Percentiles rank a stretch among this genome's conserved stretches.
Conservation (phyloP, 805 yeast species). For the Clavispora santaluciae region DNA sequence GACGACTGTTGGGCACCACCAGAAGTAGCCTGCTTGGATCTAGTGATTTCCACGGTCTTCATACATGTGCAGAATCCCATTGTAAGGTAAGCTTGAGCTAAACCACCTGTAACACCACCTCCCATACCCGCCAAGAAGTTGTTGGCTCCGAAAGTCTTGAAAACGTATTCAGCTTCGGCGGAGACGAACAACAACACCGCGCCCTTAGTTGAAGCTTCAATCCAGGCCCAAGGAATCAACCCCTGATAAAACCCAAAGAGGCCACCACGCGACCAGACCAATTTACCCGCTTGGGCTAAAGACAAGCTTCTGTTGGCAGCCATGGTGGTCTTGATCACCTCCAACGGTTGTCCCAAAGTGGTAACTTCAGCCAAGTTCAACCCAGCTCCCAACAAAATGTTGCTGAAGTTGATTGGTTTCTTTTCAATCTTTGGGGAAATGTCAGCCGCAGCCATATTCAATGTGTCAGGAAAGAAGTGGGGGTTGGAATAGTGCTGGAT, state of each 20-base stretch:
- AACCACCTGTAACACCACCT: slow-evolving; percentile 95
- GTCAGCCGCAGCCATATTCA: neutral
- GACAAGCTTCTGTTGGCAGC: slow-evolving; percentile 86
- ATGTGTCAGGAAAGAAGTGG: neutral
- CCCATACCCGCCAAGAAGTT: slow-evolving; percentile 84
- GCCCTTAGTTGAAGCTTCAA: slow-evolving; percentile 98
- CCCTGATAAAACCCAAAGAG: slow-evolving; percentile 92
- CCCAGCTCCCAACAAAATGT: slow-evolving; percentile 90
- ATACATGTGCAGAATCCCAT: slow-evolving; percentile 99
- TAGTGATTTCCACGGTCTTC: slow-evolving; percentile 97
- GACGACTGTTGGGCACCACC: slow-evolving; percentile 70
- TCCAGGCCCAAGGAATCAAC: slow-evolving; percentile 99
- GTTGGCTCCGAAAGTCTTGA: slow-evolving; percentile 53
- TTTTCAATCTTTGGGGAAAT: slow-evolving; percentile 44
- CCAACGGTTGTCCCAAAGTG: slow-evolving; percentile 94
- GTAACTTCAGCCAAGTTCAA: slow-evolving; percentile 80
- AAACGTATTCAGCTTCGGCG: slow-evolving; percentile 82
- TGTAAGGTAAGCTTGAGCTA: slow-evolving; percentile 92
- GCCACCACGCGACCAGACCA: slow-evolving; percentile 94
- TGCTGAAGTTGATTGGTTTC: slow-evolving; percentile 83
- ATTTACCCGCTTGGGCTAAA: slow-evolving; percentile 60
- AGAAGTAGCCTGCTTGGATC: slow-evolving; percentile 65
- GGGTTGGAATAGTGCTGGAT: neutral
- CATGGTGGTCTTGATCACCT: slow-evolving; percentile 95
- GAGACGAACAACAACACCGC: slow-evolving; percentile 91